Base-by-base conservation (phyloP, 495 filamentous ascomycete species). In the Penicillium psychrofluorescens region DNA sequence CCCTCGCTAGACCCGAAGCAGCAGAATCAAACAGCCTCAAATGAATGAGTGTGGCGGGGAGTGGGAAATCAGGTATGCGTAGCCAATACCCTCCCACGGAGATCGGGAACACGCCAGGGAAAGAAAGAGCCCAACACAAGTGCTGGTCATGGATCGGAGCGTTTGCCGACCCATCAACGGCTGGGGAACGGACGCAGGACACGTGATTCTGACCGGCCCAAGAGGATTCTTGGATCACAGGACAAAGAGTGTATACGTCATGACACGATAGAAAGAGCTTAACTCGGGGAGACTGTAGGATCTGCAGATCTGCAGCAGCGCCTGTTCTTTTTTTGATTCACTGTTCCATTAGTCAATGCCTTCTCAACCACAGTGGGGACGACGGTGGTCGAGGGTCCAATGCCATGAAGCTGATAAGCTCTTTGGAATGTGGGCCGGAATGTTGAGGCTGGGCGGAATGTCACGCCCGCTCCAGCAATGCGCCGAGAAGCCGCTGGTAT, bases 401-500 rank as follows among this genome's bases (percentile, higher is more conserved):
- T 50, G 16, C 27, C n/a, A 29, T 31, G 35, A 14, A 33, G 15
- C 31, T 28, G 42, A 38, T 43, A 49, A 29, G 30, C 9, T 12
- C 29, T 48, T 31, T 54, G 58, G 64, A 62, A 59, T 63, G 57
- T 22, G 22, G 22, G 0, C 22, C 4, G 48, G 32, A 32, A 15
- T 40, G 50, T 43, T 39, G 49, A 43, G 56, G 57, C 49, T 62
- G 51, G 53, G 48, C 45, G 56, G 67, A 65, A 70, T 68, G 64
- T 50, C 31, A 52, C 46, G 55, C 61, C 64, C 43, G 47, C 51
- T 45, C 40, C 38, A 61, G 54, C 52, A 57, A 68, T 70, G 67
- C 49, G 56, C 43, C 16, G 42, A 62, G 48, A 14, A 50, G 33
- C 42, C 47, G 35, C 41, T 44, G 53, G 46, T 29, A 55, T 62